Percentiles rank a stretch among this genome's conserved stretches.
Conservation (phyloP, 345 rosid species). For the Theobroma cacao region DNA sequence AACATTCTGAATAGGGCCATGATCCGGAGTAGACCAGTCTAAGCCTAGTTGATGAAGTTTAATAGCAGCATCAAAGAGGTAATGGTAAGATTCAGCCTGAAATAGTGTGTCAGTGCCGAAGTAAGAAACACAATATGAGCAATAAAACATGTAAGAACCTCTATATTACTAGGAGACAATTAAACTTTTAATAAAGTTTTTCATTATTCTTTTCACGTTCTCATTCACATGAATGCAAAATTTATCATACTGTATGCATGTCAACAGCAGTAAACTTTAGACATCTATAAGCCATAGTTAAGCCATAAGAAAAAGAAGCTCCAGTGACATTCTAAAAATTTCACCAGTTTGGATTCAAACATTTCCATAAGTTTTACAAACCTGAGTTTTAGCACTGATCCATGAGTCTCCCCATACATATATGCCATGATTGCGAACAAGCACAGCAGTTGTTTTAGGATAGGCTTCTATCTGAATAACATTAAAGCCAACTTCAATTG, state of each 20-base stretch:
- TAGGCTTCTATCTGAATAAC: conserved; percentile 69
- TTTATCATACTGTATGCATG: neutral
- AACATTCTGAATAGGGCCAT: conserved; percentile 55
- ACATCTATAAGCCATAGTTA: neutral
- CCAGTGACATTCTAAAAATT: neutral
- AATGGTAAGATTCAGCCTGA: conserved; percentile 94
- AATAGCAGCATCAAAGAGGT: conserved; percentile 90
- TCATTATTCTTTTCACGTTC: neutral
- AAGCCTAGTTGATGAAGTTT: conserved; percentile 81
- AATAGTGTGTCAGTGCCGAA: conserved; percentile 2
- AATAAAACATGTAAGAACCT: neutral
- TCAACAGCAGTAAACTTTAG: neutral
- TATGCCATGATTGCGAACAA: conserved; percentile 94
- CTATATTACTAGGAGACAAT: neutral
- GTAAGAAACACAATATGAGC: neutral
- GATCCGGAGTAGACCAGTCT: conserved; percentile 72
- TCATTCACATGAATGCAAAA: neutral
- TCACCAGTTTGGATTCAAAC: neutral
- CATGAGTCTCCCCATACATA: conserved; percentile 97
- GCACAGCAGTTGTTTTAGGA: conserved; percentile 93
- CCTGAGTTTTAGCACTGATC: conserved; percentile 99
- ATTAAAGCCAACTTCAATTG: neutral
- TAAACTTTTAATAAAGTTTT: neutral
- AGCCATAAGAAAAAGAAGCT: neutral
- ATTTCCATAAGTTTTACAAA: conserved; percentile 24